A percentile compares a stretch with the other conserved stretches of the same genome.
Conservation (phyloP, 2,329 filamentous ascomycete species). For the Scedosporium minutisporum region DNA sequence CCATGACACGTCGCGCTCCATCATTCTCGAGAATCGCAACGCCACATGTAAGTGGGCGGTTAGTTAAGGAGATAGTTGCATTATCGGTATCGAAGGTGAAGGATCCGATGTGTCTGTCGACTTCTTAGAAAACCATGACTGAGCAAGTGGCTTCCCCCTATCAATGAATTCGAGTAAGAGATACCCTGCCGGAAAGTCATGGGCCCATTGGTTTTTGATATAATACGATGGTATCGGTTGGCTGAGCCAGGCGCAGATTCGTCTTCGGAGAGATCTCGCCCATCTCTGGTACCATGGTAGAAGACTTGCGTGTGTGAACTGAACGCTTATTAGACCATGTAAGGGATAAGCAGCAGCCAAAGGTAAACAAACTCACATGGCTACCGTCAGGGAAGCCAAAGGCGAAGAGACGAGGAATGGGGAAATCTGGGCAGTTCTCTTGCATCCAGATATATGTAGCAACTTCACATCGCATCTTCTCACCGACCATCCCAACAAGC, state of each 20-base stretch:
- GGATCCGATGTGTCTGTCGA: slow-evolving; percentile 16
- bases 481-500: slow-evolving; percentile 25
- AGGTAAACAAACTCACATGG: slow-evolving; percentile 1
- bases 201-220: slow-evolving; percentile 4
- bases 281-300: slow-evolving; percentile 9
- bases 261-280: background rate
- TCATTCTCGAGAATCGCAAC: slow-evolving; percentile 23
- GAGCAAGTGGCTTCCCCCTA: slow-evolving; percentile 18
- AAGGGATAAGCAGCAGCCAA: background rate
- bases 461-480: slow-evolving; percentile 25
- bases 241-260: background rate
- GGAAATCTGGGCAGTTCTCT: slow-evolving; percentile 15
- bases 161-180: slow-evolving; percentile 17
- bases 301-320: slow-evolving; percentile 11
- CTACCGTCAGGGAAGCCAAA: slow-evolving; percentile 12
- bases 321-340: background rate
- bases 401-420: slow-evolving; percentile 15
- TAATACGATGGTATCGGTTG: slow-evolving; percentile 7
- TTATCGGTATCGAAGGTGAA: slow-evolving; percentile 16
- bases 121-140: slow-evolving; percentile 14
- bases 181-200: slow-evolving; percentile 12
- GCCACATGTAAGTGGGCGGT: slow-evolving; percentile 19
- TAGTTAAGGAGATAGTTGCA: slow-evolving; percentile 21
- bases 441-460: slow-evolving; percentile 17
- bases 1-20: slow-evolving; percentile 19